Conservation (phyloP, 1,284 basidiomycete species). For the Xerocomus nothofagi region DNA sequence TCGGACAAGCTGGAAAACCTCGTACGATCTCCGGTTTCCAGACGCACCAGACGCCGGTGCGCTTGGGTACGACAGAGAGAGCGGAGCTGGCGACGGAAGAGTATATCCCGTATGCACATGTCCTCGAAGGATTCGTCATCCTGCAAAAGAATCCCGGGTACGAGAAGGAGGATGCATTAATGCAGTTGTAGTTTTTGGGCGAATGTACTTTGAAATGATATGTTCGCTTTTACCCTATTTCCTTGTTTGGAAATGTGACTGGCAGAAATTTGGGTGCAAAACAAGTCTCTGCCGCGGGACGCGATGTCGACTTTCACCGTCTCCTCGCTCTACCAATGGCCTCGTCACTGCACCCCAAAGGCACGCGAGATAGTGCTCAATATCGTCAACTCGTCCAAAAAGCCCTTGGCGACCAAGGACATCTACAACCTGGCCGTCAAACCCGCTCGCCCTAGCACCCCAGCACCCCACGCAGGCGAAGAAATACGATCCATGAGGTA, state of each 20-base stretch:
- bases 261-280: not conserved
- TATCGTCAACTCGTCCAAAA: conserved; percentile 23
- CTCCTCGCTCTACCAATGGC: conserved; percentile 26
- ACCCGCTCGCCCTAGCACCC: conserved; percentile 1
- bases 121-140: conserved; percentile 89
- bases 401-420: conserved; percentile 31
- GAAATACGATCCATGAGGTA: conserved; percentile 54
- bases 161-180: conserved; percentile 80
- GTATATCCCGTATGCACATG: conserved; percentile 87
- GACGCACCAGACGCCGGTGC: conserved; percentile 95
- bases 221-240: not conserved
- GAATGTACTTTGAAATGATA: conserved; percentile 9
- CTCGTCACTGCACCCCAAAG: conserved; percentile 28
- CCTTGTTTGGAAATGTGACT: conserved; percentile 2
- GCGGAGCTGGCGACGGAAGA: conserved; percentile 97
- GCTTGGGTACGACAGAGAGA: conserved; percentile 90
- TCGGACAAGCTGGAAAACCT: conserved; percentile 90
- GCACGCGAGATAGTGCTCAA: conserved; percentile 26
- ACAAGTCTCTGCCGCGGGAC: not conserved
- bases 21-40: conserved; percentile 94
- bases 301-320: conserved; percentile 21
- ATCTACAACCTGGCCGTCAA: conserved; percentile 27
- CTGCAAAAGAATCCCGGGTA: conserved; percentile 85
- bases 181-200: conserved; percentile 57
- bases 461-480: conserved; percentile 44